phyloP scores from a whole-genome alignment of 176 grass and related monocot genomes.

The Cenchrus fungigraminus region DNA sequence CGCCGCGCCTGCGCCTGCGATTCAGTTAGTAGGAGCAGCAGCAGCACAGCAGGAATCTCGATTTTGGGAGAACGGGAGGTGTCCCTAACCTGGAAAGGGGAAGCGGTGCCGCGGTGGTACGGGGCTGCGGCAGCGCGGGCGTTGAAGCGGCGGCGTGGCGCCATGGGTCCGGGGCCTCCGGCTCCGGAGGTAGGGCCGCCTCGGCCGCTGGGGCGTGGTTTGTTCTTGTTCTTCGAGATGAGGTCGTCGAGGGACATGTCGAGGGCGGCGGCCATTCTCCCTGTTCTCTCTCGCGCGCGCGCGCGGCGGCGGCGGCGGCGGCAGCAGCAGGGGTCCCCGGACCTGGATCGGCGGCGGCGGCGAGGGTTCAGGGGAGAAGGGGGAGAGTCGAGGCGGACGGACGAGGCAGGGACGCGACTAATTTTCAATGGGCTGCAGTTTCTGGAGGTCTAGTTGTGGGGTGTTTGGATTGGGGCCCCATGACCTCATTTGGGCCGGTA shows the following conservation, averaged over 20 bases:
- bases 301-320: neutral
- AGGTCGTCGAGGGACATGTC: slow-evolving; percentile 82
- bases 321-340: neutral
- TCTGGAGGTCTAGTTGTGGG: too few species aligned
- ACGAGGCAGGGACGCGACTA: too few species aligned
- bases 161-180: neutral
- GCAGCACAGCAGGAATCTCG: neutral
- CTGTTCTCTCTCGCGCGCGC: neutral
- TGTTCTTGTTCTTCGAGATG: slow-evolving; percentile 71
- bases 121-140: slow-evolving; percentile 43
- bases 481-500: neutral
- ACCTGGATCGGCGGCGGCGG: neutral
- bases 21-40: neutral
- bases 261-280: slow-evolving; percentile 54
- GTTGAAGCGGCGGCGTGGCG: slow-evolving; percentile 42
- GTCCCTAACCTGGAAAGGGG: neutral
- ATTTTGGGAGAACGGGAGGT: neutral
- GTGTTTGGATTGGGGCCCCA: neutral
- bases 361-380: neutral
- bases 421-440: neutral
- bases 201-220: slow-evolving; percentile 18
- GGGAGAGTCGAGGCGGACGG: neutral
- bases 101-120: slow-evolving; percentile 24
- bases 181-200: neutral
- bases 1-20: neutral